A percentile compares a stretch with the other conserved stretches of the same genome.
These are phyloP conservation scores for Haematococcus lacustris DNA, from an alignment of 139 green algal genomes.

Conservation along the genomic window DNA sequence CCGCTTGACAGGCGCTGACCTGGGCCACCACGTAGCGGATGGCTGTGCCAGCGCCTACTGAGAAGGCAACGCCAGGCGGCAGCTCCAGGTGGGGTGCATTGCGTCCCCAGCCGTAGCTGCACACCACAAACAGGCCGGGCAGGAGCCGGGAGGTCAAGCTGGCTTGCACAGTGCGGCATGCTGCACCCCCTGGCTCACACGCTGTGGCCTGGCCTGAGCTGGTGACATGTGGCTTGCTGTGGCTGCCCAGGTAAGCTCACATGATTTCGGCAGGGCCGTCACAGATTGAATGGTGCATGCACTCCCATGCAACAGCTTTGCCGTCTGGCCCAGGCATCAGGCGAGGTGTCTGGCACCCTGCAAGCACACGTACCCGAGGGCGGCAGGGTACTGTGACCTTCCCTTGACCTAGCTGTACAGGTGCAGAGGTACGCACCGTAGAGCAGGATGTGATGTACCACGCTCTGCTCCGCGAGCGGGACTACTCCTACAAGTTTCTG, in stretches of 20 bases:
- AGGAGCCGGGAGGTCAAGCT: background rate
- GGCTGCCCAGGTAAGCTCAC: slow-evolving; percentile 23
- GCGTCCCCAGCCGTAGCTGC: slow-evolving; percentile 75
- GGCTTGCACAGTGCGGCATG: background rate
- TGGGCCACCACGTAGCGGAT: slow-evolving; percentile 62
- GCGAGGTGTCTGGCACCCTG: slow-evolving; percentile 48
- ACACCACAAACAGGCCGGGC: background rate
- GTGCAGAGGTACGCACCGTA: slow-evolving; percentile 50
- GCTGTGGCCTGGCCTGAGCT: background rate
- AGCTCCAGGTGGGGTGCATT: slow-evolving; percentile 58
- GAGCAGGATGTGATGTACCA: slow-evolving; percentile 86
- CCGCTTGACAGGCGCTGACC: slow-evolving; percentile 24
- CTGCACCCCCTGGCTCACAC: background rate
- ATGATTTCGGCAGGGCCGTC: slow-evolving; percentile 5
- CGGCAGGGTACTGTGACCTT: background rate
- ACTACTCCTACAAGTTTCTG: slow-evolving; percentile 63
- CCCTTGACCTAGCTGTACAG: background rate
- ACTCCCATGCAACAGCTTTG: slow-evolving; percentile 48
- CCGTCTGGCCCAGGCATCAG: slow-evolving; percentile 5
- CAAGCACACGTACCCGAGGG: background rate
- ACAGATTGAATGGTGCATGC: slow-evolving; percentile 38
- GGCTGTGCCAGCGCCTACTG: slow-evolving; percentile 42
- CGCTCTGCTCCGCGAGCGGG: slow-evolving; percentile 46
- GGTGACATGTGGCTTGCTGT: background rate
- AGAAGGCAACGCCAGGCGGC: slow-evolving; percentile 61